Evolutionary conservation across 1,139 yeast genomes (phyloP), one percentile per base, ranked within the genome.

Genomic region (Yamadazyma dendronema): DNA sequence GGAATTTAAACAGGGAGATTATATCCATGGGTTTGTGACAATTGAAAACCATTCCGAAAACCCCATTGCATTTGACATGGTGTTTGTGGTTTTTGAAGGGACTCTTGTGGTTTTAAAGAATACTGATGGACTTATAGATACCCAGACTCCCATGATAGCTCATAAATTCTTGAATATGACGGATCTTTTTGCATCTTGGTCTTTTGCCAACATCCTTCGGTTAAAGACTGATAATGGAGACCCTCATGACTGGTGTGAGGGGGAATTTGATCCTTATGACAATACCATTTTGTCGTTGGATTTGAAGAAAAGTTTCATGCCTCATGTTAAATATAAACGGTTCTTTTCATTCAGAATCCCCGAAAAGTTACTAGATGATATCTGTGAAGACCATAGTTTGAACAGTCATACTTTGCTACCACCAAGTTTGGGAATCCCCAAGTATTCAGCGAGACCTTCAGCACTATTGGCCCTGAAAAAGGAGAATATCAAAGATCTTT

Each of bases 221-320:
- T 53, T 71, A 17, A 63, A 59, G 11, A 69, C 75, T 5, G 77
- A 71, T 46, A 56, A 67, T 39, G 75, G 74, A 1, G 73, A 70
- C 42, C 76, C 76, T 4, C 71, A 66, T 43, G 76, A 70, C 52
- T 71, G 76, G 76, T 70, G 76, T 49, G 65, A 59, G 19, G 74
- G 74, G 2, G 77, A 70, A 39, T 63, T 59, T 2, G 77, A 71
- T 45, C 74, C 76, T 3, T 59, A 53, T 41, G 77, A 71, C 47
- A 59, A 62, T 42, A 57, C 74, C 1, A 39, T 46, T 3, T 46
- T 71, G n/a, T 49, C 74, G 2, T 56, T 71, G 30, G 73, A 62
- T 41, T 62, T 67, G 17, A 63, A 64, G 44, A 51, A 72, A 19
- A 47, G 55, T 9, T 66, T 71, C 39, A 59, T 65, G 43, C 75